A percentile compares a stretch with the other conserved stretches of the same genome.
phyloP scores from a whole-genome alignment of 1,284 basidiomycete species.

The Malassezia equina region DNA sequence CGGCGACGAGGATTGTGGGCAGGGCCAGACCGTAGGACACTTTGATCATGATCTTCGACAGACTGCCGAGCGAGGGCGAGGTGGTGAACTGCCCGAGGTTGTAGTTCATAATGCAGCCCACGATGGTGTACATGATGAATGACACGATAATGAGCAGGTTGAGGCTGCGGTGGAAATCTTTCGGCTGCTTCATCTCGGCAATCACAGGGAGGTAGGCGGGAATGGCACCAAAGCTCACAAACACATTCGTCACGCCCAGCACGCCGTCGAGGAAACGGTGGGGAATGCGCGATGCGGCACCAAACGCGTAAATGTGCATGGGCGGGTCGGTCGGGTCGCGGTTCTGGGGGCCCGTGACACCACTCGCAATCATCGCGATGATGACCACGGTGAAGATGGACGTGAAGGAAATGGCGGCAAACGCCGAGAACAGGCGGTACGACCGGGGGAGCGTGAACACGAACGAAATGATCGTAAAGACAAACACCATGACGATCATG shows the following conservation, averaged over 20 bases:
- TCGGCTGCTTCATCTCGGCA: conserved; percentile 36
- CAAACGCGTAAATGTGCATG: conserved; percentile 25
- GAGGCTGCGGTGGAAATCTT: conserved; percentile 30
- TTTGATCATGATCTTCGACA: conserved; percentile 22
- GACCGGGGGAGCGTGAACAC: conserved; percentile 33
- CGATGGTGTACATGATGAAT: conserved; percentile 34
- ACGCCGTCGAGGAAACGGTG: conserved; percentile 31
- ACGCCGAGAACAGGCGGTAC: conserved; percentile 33
- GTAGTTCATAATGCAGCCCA: conserved; percentile 37
- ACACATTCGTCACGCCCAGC: conserved; percentile 29
- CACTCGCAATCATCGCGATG: conserved; percentile 37
- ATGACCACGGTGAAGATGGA: conserved; percentile 35
- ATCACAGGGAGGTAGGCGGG: conserved; percentile 35
- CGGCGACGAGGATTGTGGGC: conserved; percentile 36
- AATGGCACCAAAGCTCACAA: conserved; percentile 31
- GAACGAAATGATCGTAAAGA: conserved; percentile 36
- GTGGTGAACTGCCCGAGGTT: conserved; percentile 38
- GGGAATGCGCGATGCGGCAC: conserved; percentile 22
- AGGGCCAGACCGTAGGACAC: conserved; percentile 38
- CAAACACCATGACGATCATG: conserved; percentile 24
- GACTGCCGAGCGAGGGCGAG: conserved; percentile 35
- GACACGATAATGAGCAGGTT: conserved; percentile 23
- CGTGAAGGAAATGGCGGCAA: conserved; percentile 29
- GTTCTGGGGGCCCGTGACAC: conserved; percentile 29
- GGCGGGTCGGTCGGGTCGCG: conserved; percentile 19